These are phyloP conservation scores for Jatropha podagrica DNA, from an alignment of 441 rosid species.

Conservation along the genomic window DNA sequence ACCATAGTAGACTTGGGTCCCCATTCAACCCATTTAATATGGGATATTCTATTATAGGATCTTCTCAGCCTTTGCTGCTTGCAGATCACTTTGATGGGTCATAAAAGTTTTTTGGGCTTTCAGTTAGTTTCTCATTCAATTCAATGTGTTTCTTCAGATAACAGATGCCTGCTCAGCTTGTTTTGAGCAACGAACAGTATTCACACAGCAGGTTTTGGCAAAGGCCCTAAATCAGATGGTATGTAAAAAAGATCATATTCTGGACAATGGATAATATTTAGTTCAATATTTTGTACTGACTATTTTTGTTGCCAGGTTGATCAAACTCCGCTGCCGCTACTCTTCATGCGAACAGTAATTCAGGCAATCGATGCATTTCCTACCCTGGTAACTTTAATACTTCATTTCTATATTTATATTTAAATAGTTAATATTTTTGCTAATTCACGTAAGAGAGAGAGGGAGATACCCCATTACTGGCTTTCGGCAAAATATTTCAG, in stretches of 20 bases:
- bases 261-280: slow-evolving; percentile 13
- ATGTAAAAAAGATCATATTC: slow-evolving; percentile 26
- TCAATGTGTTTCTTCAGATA: slow-evolving; percentile 44
- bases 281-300: slow-evolving; percentile 5
- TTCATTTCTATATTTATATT: background rate
- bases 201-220: slow-evolving; percentile 94
- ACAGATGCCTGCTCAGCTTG: slow-evolving; percentile 96
- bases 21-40: background rate
- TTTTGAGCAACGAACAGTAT: slow-evolving; percentile 98
- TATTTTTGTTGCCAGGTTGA: slow-evolving; percentile 67
- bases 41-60: background rate
- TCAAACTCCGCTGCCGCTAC: slow-evolving; percentile 85
- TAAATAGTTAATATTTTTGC: background rate
- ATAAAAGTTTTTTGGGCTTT: background rate
- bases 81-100: background rate
- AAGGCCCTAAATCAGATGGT: slow-evolving; percentile 98
- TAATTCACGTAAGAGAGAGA: background rate
- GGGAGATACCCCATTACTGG: background rate
- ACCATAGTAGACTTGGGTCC: background rate
- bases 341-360: slow-evolving; percentile 98
- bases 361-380: slow-evolving; percentile 99
- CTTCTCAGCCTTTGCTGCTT: background rate
- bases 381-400: slow-evolving; percentile 57
- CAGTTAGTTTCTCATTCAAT: background rate
- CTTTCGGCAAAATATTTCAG: background rate